Conservation (phyloP, 768 basidiomycete genomes). For the Calocera viscosa region DNA sequence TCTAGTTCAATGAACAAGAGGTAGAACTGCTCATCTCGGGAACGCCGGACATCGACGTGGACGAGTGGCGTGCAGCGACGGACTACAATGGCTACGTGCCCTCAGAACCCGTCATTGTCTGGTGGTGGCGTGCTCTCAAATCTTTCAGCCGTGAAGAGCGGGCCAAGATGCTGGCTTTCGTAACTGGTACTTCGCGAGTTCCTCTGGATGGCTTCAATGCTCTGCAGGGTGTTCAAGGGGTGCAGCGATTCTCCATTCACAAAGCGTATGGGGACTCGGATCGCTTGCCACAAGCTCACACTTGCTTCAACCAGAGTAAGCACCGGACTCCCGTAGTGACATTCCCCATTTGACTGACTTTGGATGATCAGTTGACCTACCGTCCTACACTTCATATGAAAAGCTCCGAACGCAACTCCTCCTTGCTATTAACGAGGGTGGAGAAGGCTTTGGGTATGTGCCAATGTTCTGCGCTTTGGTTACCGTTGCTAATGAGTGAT, state of each 20-base stretch:
- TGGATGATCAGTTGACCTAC: conserved; percentile 77
- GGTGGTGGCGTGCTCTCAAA: conserved; percentile 99
- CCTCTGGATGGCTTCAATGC: conserved; percentile 90
- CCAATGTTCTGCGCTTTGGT: conserved; percentile 16
- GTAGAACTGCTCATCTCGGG: conserved; percentile 90
- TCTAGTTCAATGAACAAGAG: conserved; percentile 86
- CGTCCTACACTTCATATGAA: conserved; percentile 91
- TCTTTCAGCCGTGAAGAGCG: conserved; percentile 94
- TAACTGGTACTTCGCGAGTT: conserved; percentile 76
- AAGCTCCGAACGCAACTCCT: conserved; percentile 84
- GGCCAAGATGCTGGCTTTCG: conserved; percentile 94
- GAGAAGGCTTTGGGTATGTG: conserved; percentile 87
- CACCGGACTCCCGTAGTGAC: not conserved
- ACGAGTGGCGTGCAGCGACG: conserved; percentile 89
- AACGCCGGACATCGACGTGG: conserved; percentile 96
- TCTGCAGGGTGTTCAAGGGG: conserved; percentile 81
- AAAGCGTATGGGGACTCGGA: conserved; percentile 79
- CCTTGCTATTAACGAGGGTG: conserved; percentile 89
- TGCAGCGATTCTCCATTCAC: conserved; percentile 91
- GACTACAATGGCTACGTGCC: conserved; percentile 80
- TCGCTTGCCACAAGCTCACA: conserved; percentile 79
- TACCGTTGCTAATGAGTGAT: not conserved
- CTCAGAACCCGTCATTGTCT: conserved; percentile 89
- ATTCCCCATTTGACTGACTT: no score
- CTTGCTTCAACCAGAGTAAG: conserved; percentile 76